phyloP scores from a whole-genome alignment of 2,329 filamentous ascomycete genomes.

The Parastagonospora avenae region DNA sequence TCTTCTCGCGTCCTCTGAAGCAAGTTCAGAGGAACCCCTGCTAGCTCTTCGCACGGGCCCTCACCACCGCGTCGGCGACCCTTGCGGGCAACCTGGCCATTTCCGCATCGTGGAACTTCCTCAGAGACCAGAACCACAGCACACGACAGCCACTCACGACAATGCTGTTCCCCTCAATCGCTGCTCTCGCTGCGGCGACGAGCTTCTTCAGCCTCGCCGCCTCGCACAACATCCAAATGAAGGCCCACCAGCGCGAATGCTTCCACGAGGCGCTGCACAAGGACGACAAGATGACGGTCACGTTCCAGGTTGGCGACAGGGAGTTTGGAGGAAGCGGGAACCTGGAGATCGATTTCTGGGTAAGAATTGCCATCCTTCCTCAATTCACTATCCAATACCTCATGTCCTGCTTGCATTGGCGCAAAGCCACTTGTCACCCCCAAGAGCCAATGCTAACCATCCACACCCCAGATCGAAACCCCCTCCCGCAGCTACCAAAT shows the following conservation, averaged over 20 bases:
- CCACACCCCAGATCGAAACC: slow-evolving; percentile 69
- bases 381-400: too few species aligned
- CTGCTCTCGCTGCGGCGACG: slow-evolving; percentile 53
- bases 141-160: slow-evolving; percentile 16
- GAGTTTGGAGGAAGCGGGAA: slow-evolving; percentile 96
- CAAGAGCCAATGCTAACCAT: slow-evolving; percentile 8
- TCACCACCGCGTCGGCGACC: slow-evolving; percentile 14
- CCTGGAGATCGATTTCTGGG: slow-evolving; percentile 97
- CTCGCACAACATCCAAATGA: slow-evolving; percentile 95
- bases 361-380: slow-evolving; percentile 49
- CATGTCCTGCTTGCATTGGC: background rate
- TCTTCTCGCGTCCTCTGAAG: background rate
- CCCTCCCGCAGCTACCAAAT: slow-evolving; percentile 76
- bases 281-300: slow-evolving; percentile 98
- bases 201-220: slow-evolving; percentile 67
- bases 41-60: slow-evolving; percentile 11
- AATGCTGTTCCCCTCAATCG: slow-evolving; percentile 46
- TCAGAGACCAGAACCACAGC: slow-evolving; percentile 3
- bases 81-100: slow-evolving; percentile 40
- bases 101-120: slow-evolving; percentile 21
- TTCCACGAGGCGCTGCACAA: slow-evolving; percentile 92
- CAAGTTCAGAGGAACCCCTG: slow-evolving; percentile 1
- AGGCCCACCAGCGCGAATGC: slow-evolving; percentile 92
- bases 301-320: slow-evolving; percentile 95
- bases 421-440: background rate